phyloP scores from a whole-genome alignment of 331 rosid species.

The Dryas integrifolia region DNA sequence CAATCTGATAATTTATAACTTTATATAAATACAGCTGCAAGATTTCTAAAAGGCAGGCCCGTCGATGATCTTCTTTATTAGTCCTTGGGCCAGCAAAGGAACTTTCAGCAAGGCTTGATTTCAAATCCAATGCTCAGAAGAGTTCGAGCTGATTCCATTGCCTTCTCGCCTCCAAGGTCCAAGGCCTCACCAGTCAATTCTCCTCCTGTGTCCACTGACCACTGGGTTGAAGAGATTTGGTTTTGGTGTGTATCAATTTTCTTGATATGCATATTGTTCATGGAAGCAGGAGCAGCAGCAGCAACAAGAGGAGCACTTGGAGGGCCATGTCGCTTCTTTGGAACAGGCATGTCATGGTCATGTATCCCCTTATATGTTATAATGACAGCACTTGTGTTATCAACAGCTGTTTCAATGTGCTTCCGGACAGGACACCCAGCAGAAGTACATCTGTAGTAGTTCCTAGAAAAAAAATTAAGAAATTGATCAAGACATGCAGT shows the following conservation, averaged over 20 bases:
- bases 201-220: slow-evolving; percentile 83
- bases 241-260: slow-evolving; percentile 40
- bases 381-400: slow-evolving; percentile 62
- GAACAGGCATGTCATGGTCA: slow-evolving; percentile 97
- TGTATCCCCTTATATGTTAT: slow-evolving; percentile 93
- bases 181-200: slow-evolving; percentile 78
- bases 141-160: slow-evolving; percentile 94
- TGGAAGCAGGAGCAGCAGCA: slow-evolving; percentile 82
- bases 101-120: slow-evolving; percentile 80
- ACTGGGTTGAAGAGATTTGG: slow-evolving; percentile 54
- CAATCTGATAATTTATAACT: slow-evolving; percentile 33
- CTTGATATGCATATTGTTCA: slow-evolving; percentile 52
- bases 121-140: slow-evolving; percentile 98
- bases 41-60: slow-evolving; percentile 15
- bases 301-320: slow-evolving; percentile 88
- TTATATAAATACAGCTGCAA: slow-evolving; percentile 34
- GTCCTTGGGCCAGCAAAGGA: slow-evolving; percentile 22
- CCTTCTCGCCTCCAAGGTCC: slow-evolving; percentile 93
- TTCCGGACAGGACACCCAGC: slow-evolving; percentile 98
- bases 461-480: slow-evolving; percentile 50
- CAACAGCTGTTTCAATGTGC: slow-evolving; percentile 69
- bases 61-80: slow-evolving; percentile 4
- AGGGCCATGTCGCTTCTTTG: slow-evolving; percentile 86
- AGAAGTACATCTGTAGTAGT: slow-evolving; percentile 97
- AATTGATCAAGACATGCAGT: slow-evolving; percentile 16